Evolutionary conservation across 2,329 filamentous ascomycete species (phyloP).

Genomic region (Neocucurbitaria cava): DNA sequence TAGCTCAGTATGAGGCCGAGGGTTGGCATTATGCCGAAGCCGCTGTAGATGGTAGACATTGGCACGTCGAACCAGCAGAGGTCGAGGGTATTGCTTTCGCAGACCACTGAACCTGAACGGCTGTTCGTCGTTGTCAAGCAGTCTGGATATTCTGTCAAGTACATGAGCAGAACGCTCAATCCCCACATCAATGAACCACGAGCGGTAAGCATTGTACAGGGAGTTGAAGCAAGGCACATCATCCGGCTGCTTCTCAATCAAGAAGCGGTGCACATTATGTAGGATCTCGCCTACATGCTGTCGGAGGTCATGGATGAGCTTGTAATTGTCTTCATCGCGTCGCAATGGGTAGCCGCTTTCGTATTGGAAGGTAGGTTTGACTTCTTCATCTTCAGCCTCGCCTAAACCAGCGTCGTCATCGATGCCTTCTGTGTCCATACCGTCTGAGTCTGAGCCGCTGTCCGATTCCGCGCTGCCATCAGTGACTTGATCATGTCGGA

Average conservation of each 20-base stretch:
- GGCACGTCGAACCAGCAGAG: constrained; percentile 88
- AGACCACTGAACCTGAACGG: constrained; percentile 95
- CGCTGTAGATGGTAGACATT: constrained; percentile 94
- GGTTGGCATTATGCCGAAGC: constrained; percentile 90
- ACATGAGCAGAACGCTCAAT: constrained; percentile 95
- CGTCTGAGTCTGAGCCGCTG: constrained; percentile 48
- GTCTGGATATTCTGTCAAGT: constrained; percentile 81
- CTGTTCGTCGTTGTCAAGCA: constrained; percentile 85
- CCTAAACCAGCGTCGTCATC: constrained; percentile 63
- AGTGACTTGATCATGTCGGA: constrained; percentile 53
- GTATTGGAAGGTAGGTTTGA: constrained; percentile 87
- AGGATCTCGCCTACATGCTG: constrained; percentile 81
- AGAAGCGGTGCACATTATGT: constrained; percentile 83
- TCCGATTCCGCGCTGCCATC: constrained; percentile 60
- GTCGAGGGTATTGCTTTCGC: constrained; percentile 89
- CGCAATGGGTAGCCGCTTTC: constrained; percentile 84
- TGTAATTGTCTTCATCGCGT: constrained; percentile 66
- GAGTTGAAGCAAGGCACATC: constrained; percentile 95
- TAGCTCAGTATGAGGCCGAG: constrained; percentile 85
- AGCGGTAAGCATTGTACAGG: constrained; percentile 88
- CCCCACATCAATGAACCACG: constrained; percentile 97
- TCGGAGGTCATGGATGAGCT: constrained; percentile 79
- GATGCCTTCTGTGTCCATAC: constrained; percentile 54
- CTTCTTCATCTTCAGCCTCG: constrained; percentile 78
- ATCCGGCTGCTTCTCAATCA: constrained; percentile 85